Evolutionary conservation across 768 basidiomycete species (phyloP), one percentile per base, ranked within the genome.

Genomic region (Crucibulum laeve): DNA sequence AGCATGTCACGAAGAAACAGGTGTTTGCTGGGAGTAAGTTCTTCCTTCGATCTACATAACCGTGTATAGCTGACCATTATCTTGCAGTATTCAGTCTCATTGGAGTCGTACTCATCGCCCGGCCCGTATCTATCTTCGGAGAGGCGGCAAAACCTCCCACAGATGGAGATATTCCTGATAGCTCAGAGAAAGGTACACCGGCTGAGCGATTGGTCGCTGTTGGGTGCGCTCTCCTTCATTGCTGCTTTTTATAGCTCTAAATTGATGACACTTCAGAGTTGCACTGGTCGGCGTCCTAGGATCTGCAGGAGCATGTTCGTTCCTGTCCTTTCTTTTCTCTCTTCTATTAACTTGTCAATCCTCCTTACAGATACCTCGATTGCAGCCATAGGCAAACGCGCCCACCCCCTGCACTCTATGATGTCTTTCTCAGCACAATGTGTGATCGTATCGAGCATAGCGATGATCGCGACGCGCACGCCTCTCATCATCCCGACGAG

Each of bases 41-140:
- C n/a, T n/a, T n/a, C n/a, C n/a, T n/a, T n/a, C n/a, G n/a, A n/a
- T n/a, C n/a, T n/a, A n/a, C n/a, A n/a, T n/a, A n/a, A n/a, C n/a
- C n/a, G n/a, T n/a, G n/a, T n/a, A n/a, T n/a, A n/a, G n/a, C n/a
- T n/a, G n/a, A n/a, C n/a, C n/a, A n/a, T n/a, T n/a, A n/a, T n/a
- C n/a, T 14, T 14, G n/a, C 53, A 77, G 78, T 84, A 5, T 71
- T 75, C 37, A 84, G 87, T 59, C 70, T 94, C 24, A 32, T 76
- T 7, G 92, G 91, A 0, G 89, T 91, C 6, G 59, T 93, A 11
- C 69, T 92, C 6, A 90, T 96, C 40, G 87, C 91, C 7, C 72
- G 88, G 25, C 92, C 92, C 0, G 64, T 73, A 1, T 79, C 81
- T 40, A 52, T 96, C 5, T 94, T 96, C 52, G 84, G 83, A 3